Evolutionary conservation across 2,329 filamentous ascomycete species (phyloP).

Genomic region (Ramularia collo-cygni): DNA sequence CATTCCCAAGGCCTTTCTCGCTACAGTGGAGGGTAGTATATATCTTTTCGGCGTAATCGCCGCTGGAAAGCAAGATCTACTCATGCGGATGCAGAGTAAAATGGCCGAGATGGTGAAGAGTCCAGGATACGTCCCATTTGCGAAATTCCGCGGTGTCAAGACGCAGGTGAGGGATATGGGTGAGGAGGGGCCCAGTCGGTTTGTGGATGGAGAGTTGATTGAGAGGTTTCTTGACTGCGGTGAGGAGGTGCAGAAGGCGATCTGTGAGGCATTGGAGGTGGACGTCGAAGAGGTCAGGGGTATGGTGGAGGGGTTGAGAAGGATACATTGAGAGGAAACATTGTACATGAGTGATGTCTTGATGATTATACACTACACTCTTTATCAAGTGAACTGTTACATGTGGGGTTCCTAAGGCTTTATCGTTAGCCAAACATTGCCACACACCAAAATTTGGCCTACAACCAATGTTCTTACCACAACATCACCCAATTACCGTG

Average conservation of each 20-base stretch:
- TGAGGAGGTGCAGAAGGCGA: constrained; percentile 50
- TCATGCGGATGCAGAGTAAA: constrained; percentile 71
- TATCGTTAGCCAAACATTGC: too few relatives aligned
- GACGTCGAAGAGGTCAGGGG: constrained; percentile 52
- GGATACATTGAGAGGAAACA: constrained; percentile 44
- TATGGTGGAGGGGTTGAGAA: constrained; percentile 51
- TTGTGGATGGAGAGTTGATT: constrained; percentile 86
- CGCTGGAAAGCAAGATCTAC: constrained; percentile 63
- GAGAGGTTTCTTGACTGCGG: constrained; percentile 73
- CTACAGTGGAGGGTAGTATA: constrained; percentile 83
- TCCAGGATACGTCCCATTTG: constrained; percentile 69
- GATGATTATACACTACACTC: too few relatives aligned
- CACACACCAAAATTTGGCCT: too few relatives aligned
- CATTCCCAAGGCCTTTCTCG: constrained; percentile 76
- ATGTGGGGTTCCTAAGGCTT: too few relatives aligned
- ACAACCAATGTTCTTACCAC: too few relatives aligned
- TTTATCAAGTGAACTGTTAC: too few relatives aligned
- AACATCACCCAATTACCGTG: too few relatives aligned
- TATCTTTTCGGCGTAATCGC: constrained; percentile 82
- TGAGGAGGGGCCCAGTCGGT: constrained; percentile 70
- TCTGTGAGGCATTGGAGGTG: constrained; percentile 46
- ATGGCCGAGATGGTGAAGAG: constrained; percentile 61
- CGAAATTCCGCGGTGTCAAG: constrained; percentile 73
- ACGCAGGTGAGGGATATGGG: constrained; percentile 56
- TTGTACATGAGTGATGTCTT: too few relatives aligned